Percentiles rank a stretch among this genome's conserved stretches.
These are phyloP conservation scores for Globisporangium alternatum DNA, from an alignment of 352 stramenopile genomes.

Conservation along the genomic window DNA sequence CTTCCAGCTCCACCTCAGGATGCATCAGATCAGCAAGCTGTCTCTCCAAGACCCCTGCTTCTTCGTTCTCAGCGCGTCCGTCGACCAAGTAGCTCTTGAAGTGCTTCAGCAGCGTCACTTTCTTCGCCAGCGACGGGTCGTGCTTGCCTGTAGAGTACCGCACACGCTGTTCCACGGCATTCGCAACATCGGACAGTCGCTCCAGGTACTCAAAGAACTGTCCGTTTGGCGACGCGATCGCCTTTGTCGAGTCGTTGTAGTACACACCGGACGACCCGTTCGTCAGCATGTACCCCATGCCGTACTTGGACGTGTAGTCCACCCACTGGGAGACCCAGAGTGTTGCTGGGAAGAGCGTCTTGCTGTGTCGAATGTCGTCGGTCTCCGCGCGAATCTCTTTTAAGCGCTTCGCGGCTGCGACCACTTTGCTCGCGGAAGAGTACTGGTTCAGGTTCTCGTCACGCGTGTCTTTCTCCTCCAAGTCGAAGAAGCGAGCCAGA, in stretches of 20 bases:
- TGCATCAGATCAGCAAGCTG: slow-evolving; percentile 34
- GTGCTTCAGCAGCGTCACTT: slow-evolving; percentile 97
- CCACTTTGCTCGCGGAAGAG: slow-evolving; percentile 53
- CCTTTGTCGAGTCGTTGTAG: slow-evolving; percentile 99
- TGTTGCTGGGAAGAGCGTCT: slow-evolving; percentile 31
- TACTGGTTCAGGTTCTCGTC: slow-evolving; percentile 50
- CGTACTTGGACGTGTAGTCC: slow-evolving; percentile 99
- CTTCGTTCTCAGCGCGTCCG: slow-evolving; percentile 50
- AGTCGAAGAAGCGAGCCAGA: slow-evolving; percentile 59
- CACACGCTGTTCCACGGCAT: slow-evolving; percentile 30
- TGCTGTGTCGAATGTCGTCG: slow-evolving; percentile 25
- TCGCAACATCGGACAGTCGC: slow-evolving; percentile 53
- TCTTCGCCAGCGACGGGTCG: slow-evolving; percentile 93
- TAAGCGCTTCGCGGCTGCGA: slow-evolving; percentile 57
- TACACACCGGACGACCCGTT: slow-evolving; percentile 95
- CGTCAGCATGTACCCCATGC: slow-evolving; percentile 97
- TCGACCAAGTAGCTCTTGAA: slow-evolving; percentile 98
- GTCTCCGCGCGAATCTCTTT: slow-evolving; percentile 60
- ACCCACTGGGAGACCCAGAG: slow-evolving; percentile 97
- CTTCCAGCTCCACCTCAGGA: slow-evolving; percentile 18
- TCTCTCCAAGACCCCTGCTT: slow-evolving; percentile 39
- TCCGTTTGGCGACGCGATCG: slow-evolving; percentile 88
- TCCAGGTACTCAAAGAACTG: slow-evolving; percentile 96
- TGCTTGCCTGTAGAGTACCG: slow-evolving; percentile 62
- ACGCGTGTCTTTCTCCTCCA: slow-evolving; percentile 46